Percentiles rank a stretch among this genome's conserved stretches.
Evolutionary conservation across 1,284 basidiomycete genomes (phyloP).

Genomic region (Tylopilus sp.): DNA sequence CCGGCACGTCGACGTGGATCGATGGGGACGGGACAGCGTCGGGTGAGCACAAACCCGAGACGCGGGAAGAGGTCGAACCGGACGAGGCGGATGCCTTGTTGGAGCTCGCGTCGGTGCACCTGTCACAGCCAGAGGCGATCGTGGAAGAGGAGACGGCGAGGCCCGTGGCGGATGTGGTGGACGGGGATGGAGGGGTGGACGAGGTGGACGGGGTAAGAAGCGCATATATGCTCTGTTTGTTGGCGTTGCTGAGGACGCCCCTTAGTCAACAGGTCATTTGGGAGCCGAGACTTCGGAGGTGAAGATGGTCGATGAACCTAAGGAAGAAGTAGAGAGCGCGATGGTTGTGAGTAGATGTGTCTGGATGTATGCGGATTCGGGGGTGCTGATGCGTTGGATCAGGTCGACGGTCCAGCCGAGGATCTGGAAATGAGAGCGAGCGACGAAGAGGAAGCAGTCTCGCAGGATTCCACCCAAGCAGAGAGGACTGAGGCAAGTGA

Average conservation of each 20-base stretch:
- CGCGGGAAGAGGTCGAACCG: background rate
- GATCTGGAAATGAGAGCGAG: background rate
- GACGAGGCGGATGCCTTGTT: constrained; percentile 24
- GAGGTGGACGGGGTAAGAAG: constrained; percentile 13
- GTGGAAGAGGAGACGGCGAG: too few species aligned
- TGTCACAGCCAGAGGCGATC: constrained; percentile 7
- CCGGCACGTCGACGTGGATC: background rate
- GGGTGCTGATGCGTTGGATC: background rate
- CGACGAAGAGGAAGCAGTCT: background rate
- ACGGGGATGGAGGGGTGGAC: background rate
- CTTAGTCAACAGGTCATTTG: background rate
- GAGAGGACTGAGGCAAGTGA: background rate
- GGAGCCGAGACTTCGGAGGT: too few species aligned
- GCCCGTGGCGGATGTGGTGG: too few species aligned
- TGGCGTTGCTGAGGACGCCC: constrained; percentile 5
- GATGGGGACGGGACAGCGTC: background rate
- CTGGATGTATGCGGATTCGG: background rate
- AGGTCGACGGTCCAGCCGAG: constrained; percentile 4
- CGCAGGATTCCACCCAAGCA: background rate
- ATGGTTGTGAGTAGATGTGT: constrained; percentile 11
- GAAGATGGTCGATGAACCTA: background rate
- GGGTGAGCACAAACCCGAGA: background rate
- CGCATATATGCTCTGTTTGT: background rate
- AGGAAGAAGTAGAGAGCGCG: background rate
- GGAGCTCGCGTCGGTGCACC: constrained; percentile 27